Conservation (phyloP, 2,329 filamentous ascomycete species). For the Trichophyton benhamiae region DNA sequence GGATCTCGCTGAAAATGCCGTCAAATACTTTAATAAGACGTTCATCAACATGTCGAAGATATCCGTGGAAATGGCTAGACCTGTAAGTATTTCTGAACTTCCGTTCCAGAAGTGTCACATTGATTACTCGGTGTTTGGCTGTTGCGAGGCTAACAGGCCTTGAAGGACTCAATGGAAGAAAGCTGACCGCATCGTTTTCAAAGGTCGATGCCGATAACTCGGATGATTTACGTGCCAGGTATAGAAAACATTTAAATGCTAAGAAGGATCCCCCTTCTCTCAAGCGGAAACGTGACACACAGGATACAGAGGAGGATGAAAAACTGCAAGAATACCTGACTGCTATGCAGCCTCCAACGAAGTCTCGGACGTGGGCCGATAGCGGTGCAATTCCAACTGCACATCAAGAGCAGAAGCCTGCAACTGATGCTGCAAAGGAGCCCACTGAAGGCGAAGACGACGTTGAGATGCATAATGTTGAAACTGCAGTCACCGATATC, state of each 20-base stretch:
- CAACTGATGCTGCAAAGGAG: not conserved
- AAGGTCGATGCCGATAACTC: constrained; percentile 31
- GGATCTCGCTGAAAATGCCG: constrained; percentile 66
- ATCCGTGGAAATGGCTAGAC: constrained; percentile 71
- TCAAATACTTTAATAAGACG: constrained; percentile 89
- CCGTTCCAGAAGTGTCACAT: not conserved
- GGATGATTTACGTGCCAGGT: constrained; percentile 16
- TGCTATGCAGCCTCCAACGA: constrained; percentile 60
- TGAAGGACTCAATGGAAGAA: constrained; percentile 21
- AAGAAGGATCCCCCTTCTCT: constrained; percentile 19
- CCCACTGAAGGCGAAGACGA: not conserved
- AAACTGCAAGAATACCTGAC: constrained; percentile 79
- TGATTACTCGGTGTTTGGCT: not conserved
- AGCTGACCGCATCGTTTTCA: constrained; percentile 26
- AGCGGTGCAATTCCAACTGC: constrained; percentile 33
- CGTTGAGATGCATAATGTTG: not conserved
- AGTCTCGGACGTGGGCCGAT: constrained; percentile 52
- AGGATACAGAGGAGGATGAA: constrained; percentile 57
- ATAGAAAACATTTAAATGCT: constrained; percentile 14
- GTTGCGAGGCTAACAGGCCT: constrained; percentile 13
- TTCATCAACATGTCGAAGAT: constrained; percentile 96
- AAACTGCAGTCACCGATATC: not conserved
- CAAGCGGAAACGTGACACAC: constrained; percentile 32
- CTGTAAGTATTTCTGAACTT: constrained; percentile 43
- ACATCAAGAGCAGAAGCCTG: constrained; percentile 7